These are phyloP conservation scores for Uncinocarpus reesii DNA, from an alignment of 2,329 filamentous ascomycete species.

Conservation along the genomic window DNA sequence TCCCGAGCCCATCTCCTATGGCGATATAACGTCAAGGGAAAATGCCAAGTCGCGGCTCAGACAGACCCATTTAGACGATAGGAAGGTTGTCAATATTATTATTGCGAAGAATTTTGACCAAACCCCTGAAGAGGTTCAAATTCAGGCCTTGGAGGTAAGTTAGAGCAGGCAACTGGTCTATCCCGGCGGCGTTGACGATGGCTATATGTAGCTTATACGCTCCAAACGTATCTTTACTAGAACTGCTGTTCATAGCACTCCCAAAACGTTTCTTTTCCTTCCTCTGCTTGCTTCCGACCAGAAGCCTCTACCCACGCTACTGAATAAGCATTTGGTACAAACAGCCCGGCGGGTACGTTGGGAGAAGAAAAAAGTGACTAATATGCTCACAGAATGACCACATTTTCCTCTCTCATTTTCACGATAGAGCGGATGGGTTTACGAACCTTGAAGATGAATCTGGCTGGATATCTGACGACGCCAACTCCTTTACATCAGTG, in stretches of 20 bases:
- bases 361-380: neutral
- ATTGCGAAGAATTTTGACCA: constrained; percentile 70
- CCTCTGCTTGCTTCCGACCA: constrained; percentile 49
- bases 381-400: constrained; percentile 53
- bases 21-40: constrained; percentile 16
- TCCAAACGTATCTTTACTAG: constrained; percentile 67
- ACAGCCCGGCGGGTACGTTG: neutral
- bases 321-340: constrained; percentile 37
- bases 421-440: constrained; percentile 61
- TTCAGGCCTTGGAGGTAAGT: constrained; percentile 57
- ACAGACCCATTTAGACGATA: constrained; percentile 36
- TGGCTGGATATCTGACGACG: constrained; percentile 26
- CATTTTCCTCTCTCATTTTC: constrained; percentile 80
- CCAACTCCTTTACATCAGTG: constrained; percentile 30
- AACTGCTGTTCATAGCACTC: constrained; percentile 61
- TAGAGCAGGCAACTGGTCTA: neutral
- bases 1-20: constrained; percentile 18
- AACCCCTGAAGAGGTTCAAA: constrained; percentile 66
- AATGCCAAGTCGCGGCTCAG: constrained; percentile 20
- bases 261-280: constrained; percentile 69
- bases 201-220: constrained; percentile 59
- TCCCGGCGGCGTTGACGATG: constrained; percentile 19
- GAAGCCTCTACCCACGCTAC: constrained; percentile 23
- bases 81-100: constrained; percentile 66
- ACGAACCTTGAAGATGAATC: constrained; percentile 57